Percentiles rank a stretch among this genome's conserved stretches.
Evolutionary conservation across 495 filamentous ascomycete genomes (phyloP).

Genomic region (Lepidopterella palustris): DNA sequence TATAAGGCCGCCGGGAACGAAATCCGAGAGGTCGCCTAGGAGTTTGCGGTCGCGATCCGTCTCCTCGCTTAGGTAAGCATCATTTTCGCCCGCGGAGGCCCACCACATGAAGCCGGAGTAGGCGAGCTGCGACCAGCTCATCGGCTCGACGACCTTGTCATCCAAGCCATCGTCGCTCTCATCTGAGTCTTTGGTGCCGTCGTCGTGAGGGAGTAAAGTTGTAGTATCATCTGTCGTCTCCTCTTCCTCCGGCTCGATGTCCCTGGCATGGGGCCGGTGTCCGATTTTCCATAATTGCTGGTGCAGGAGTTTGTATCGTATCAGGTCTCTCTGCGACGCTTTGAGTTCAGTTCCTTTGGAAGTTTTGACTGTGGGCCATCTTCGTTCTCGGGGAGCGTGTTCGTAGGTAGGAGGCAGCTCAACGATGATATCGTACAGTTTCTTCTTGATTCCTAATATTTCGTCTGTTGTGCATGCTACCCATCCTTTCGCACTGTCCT

Average conservation of each 20-base stretch:
- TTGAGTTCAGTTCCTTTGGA: conserved; percentile 57
- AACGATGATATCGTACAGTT: conserved; percentile 82
- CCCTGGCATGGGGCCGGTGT: conserved; percentile 20
- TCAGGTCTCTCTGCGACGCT: conserved; percentile 85
- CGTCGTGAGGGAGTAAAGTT: conserved; percentile 21
- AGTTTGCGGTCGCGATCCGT: conserved; percentile 28
- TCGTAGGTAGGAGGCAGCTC: conserved; percentile 64
- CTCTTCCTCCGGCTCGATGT: conserved; percentile 25
- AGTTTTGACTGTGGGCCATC: conserved; percentile 71
- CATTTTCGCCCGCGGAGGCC: conserved; percentile 87
- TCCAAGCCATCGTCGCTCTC: conserved; percentile 24
- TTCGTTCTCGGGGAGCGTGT: conserved; percentile 48
- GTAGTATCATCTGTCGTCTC: conserved; percentile 22
- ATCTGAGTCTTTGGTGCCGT: conserved; percentile 12
- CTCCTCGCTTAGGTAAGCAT: conserved; percentile 37
- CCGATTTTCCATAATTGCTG: conserved; percentile 48
- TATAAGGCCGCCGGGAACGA: conserved; percentile 38
- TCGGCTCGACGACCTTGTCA: conserved; percentile 61
- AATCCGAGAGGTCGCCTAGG: conserved; percentile 30
- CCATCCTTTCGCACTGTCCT: conserved; percentile 54
- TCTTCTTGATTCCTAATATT: conserved; percentile 74
- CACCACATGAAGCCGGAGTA: conserved; percentile 97
- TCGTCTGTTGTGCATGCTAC: conserved; percentile 93
- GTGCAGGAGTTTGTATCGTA: conserved; percentile 68
- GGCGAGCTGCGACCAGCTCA: conserved; percentile 83